A percentile compares a stretch with the other conserved stretches of the same genome.
Evolutionary conservation across 78 protist genomes (phyloP).

Genomic region (Planoprotostelium fungivorum): DNA sequence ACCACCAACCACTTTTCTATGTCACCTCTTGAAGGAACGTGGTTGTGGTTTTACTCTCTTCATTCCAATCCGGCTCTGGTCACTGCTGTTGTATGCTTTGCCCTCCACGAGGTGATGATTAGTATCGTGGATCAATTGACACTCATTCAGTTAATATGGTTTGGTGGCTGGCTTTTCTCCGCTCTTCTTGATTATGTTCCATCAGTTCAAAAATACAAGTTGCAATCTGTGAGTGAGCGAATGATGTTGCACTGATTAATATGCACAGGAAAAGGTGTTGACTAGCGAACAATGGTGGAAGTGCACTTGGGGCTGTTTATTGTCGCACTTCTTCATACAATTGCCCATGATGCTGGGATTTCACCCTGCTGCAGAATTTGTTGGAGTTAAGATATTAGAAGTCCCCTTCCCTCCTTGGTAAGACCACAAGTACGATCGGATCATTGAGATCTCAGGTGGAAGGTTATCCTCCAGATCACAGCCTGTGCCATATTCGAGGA

Average conservation of each 20-base stretch:
- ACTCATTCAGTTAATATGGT: slow-evolving; percentile 19
- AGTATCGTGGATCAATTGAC: not conserved
- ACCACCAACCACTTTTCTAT: too few relatives aligned
- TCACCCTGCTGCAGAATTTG: slow-evolving; percentile 28
- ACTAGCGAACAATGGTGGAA: slow-evolving; percentile 20
- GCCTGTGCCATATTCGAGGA: slow-evolving; percentile 38
- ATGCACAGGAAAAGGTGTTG: slow-evolving; percentile 32
- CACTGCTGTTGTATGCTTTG: not conserved
- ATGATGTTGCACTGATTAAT: not conserved
- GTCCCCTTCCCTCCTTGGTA: not conserved
- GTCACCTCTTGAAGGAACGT: not conserved
- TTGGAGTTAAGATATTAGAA: slow-evolving; percentile 11
- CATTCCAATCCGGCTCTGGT: not conserved
- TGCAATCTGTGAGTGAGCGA: slow-evolving; percentile 37
- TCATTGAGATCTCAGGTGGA: not conserved
- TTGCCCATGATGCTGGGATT: slow-evolving; percentile 40
- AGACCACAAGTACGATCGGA: not conserved
- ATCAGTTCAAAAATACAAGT: slow-evolving; percentile 35
- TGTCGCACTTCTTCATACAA: slow-evolving; percentile 42
- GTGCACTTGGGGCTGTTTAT: slow-evolving; percentile 24
- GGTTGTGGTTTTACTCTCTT: not conserved
- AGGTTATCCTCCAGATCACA: not conserved
- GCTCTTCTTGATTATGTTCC: slow-evolving; percentile 41
- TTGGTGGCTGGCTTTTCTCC: slow-evolving; percentile 38
- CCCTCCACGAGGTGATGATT: not conserved